These are phyloP conservation scores for Mycena polygramma DNA, from an alignment of 768 basidiomycete species.

Conservation along the genomic window DNA sequence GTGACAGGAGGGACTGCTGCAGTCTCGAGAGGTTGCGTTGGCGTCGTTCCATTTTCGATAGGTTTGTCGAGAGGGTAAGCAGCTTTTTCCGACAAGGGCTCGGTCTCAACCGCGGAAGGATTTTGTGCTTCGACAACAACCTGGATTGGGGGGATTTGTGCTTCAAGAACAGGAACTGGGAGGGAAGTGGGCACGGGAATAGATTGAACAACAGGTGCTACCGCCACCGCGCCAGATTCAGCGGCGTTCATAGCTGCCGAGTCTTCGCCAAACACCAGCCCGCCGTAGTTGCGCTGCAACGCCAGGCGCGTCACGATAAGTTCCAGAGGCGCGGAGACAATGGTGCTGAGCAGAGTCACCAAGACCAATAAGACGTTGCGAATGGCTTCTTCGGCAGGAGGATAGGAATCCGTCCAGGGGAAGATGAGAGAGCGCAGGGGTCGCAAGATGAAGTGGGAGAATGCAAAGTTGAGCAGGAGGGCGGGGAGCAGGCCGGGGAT, in stretches of 20 bases:
- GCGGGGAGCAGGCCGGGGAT: slow-evolving; percentile 66
- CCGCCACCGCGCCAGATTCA: background rate
- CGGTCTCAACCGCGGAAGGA: background rate
- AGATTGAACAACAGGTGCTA: slow-evolving; percentile 1
- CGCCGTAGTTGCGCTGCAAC: slow-evolving; percentile 38
- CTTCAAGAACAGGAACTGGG: background rate
- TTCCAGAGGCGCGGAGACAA: slow-evolving; percentile 43
- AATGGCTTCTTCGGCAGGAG: background rate
- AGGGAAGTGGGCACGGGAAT: background rate
- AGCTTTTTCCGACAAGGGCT: background rate
- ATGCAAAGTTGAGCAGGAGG: slow-evolving; percentile 56
- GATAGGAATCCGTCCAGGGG: background rate
- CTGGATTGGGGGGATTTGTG: background rate
- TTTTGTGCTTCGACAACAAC: background rate
- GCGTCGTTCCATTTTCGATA: background rate
- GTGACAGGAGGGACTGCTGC: background rate
- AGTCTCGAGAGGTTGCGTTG: background rate
- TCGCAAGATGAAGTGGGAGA: slow-evolving; percentile 34
- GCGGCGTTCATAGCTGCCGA: background rate
- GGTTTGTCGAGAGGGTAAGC: slow-evolving; percentile 9
- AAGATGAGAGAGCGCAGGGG: slow-evolving; percentile 47
- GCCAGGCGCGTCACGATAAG: slow-evolving; percentile 44
- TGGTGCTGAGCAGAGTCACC: slow-evolving; percentile 32
- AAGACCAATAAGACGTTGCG: slow-evolving; percentile 13
- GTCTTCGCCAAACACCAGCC: background rate